Conservation (phyloP, 2,329 filamentous ascomycete species). For the Cladobotryum mycophilum region DNA sequence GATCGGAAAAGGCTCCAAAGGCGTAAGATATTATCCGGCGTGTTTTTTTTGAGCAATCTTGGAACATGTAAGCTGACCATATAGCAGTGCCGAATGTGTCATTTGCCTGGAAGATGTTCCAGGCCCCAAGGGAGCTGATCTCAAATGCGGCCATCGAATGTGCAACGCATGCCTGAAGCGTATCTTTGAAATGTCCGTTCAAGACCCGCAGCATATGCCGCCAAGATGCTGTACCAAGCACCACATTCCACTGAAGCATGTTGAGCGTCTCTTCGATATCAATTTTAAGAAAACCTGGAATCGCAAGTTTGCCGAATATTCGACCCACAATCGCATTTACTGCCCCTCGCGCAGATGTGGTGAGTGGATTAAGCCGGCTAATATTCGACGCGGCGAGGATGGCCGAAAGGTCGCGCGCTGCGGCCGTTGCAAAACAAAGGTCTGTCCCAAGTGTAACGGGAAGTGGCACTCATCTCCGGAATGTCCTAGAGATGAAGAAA, state of each 20-base stretch:
- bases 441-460: conserved; percentile 67
- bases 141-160: conserved; percentile 76
- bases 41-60: neutral
- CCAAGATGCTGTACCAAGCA: conserved; percentile 72
- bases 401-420: conserved; percentile 65
- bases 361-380: conserved; percentile 69
- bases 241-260: conserved; percentile 68
- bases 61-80: conserved; percentile 11
- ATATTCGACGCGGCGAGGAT: conserved; percentile 50
- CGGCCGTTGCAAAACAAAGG: conserved; percentile 62
- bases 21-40: conserved; percentile 11
- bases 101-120: conserved; percentile 66
- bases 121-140: conserved; percentile 56
- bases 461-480: conserved; percentile 65
- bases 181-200: conserved; percentile 68
- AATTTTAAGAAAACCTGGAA: conserved; percentile 78
- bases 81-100: conserved; percentile 60
- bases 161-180: conserved; percentile 70
- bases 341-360: conserved; percentile 69
- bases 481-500: conserved; percentile 67
- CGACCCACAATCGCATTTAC: conserved; percentile 68
- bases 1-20: conserved; percentile 17
- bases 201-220: conserved; percentile 76
- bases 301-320: conserved; percentile 69
- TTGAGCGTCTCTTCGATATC: conserved; percentile 66